Evolutionary conservation across 2,329 filamentous ascomycete genomes (phyloP).

Genomic region (Calonectria ilicicola): DNA sequence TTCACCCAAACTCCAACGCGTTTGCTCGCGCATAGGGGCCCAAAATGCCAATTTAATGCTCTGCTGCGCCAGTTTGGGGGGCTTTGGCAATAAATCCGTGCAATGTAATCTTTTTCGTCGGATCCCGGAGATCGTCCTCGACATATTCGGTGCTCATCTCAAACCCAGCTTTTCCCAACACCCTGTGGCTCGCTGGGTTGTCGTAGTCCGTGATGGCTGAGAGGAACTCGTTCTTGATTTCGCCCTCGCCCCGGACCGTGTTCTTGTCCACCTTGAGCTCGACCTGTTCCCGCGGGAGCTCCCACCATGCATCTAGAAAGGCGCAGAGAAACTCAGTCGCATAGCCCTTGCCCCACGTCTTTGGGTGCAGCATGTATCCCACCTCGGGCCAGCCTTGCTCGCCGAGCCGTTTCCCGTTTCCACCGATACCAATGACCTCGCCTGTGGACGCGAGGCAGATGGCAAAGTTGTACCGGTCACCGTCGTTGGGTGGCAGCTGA

Average conservation of each 20-base stretch:
- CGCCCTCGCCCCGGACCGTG: slow-evolving; percentile 48
- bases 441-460: slow-evolving; percentile 60
- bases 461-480: slow-evolving; percentile 66
- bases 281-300: slow-evolving; percentile 58
- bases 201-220: slow-evolving; percentile 59
- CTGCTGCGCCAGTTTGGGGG: not conserved
- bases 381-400: slow-evolving; percentile 67
- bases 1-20: not conserved
- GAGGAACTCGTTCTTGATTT: slow-evolving; percentile 54
- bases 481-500: slow-evolving; percentile 63
- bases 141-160: slow-evolving; percentile 55
- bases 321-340: slow-evolving; percentile 67
- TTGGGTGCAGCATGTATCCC: slow-evolving; percentile 67
- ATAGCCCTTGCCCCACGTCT: slow-evolving; percentile 67
- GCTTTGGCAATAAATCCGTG: slow-evolving; percentile 40
- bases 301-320: slow-evolving; percentile 60
- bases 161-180: slow-evolving; percentile 70
- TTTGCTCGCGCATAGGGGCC: not conserved
- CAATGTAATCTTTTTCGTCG: slow-evolving; percentile 31
- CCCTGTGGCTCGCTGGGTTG: slow-evolving; percentile 66
- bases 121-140: slow-evolving; percentile 40
- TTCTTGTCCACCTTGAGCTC: slow-evolving; percentile 56
- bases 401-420: slow-evolving; percentile 51
- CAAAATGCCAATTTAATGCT: not conserved
- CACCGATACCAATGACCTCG: slow-evolving; percentile 65